These are phyloP conservation scores for Erodium maritimum DNA, from an alignment of 345 rosid genomes.

Conservation along the genomic window DNA sequence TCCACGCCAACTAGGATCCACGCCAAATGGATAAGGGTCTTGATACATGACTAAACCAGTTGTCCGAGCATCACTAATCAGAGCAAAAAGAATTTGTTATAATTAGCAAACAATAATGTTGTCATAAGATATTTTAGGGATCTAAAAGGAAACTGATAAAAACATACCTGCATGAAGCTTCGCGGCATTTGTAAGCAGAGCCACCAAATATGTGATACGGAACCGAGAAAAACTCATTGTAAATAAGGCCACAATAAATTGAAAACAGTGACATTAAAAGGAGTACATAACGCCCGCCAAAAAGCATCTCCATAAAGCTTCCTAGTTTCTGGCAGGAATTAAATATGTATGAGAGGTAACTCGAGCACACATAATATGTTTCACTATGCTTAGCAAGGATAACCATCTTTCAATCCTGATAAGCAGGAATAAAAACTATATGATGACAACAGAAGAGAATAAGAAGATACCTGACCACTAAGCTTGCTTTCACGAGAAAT, in stretches of 20 bases:
- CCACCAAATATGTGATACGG: slow-evolving; percentile 93
- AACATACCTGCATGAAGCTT: slow-evolving; percentile 60
- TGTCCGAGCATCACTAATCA: slow-evolving; percentile 57
- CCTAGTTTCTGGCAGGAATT: slow-evolving; percentile 67
- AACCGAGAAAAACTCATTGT: slow-evolving; percentile 93
- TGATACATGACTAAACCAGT: slow-evolving; percentile 67
- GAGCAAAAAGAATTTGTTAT: slow-evolving; percentile 4
- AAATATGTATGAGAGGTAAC: not conserved
- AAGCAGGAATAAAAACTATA: not conserved
- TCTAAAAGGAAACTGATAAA: slow-evolving; percentile 2
- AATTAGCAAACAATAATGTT: not conserved
- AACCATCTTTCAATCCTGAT: not conserved
- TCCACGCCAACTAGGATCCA: slow-evolving; percentile 99
- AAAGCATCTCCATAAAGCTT: slow-evolving; percentile 98
- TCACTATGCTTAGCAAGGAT: not conserved
- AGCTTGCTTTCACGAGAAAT: slow-evolving; percentile 75
- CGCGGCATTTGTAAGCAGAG: slow-evolving; percentile 91
- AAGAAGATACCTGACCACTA: slow-evolving; percentile 47
- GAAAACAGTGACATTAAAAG: slow-evolving; percentile 90
- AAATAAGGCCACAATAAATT: slow-evolving; percentile 90
- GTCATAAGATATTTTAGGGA: not conserved
- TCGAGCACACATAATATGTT: not conserved
- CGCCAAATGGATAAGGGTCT: slow-evolving; percentile 90
- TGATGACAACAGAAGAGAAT: not conserved
- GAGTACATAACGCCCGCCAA: slow-evolving; percentile 89